phyloP scores from a whole-genome alignment of 2,329 filamentous ascomycete species.

The Fusarium sambucinum region DNA sequence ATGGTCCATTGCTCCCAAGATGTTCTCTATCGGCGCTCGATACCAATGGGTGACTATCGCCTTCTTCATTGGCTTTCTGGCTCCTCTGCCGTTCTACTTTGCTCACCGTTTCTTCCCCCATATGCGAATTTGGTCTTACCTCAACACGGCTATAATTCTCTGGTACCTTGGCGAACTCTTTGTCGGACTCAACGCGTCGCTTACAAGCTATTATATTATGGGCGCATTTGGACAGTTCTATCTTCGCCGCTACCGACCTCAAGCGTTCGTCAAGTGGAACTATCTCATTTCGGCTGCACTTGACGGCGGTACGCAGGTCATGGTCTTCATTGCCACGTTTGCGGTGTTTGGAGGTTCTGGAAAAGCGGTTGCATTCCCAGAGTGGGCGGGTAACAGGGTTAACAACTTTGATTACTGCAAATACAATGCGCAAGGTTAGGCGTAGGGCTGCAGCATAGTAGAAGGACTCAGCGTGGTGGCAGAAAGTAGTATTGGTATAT shows the following conservation, averaged over 20 bases:
- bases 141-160: constrained; percentile 63
- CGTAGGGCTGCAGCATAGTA: not conserved
- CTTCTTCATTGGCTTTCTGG: constrained; percentile 52
- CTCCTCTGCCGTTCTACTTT: constrained; percentile 52
- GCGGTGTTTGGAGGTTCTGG: constrained; percentile 67
- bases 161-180: constrained; percentile 27
- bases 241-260: constrained; percentile 63
- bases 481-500: too few relatives aligned
- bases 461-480: too few relatives aligned
- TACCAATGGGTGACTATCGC: constrained; percentile 25
- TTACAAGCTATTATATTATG: constrained; percentile 63
- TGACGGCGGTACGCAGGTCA: constrained; percentile 62
- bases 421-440: not conserved
- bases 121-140: constrained; percentile 56
- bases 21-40: constrained; percentile 22
- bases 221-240: constrained; percentile 65
- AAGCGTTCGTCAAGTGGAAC: constrained; percentile 65
- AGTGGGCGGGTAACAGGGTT: constrained; percentile 66
- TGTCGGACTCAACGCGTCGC: constrained; percentile 60
- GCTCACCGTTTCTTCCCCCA: constrained; percentile 52
- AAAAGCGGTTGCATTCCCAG: constrained; percentile 57
- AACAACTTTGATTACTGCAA: constrained; percentile 20
- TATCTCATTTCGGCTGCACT: constrained; percentile 65
- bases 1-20: constrained; percentile 63
- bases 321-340: constrained; percentile 66